Evolutionary conservation across 371 early-diverging fungal genomes (phyloP).

Genomic region (Saksenaea oblongispora): DNA sequence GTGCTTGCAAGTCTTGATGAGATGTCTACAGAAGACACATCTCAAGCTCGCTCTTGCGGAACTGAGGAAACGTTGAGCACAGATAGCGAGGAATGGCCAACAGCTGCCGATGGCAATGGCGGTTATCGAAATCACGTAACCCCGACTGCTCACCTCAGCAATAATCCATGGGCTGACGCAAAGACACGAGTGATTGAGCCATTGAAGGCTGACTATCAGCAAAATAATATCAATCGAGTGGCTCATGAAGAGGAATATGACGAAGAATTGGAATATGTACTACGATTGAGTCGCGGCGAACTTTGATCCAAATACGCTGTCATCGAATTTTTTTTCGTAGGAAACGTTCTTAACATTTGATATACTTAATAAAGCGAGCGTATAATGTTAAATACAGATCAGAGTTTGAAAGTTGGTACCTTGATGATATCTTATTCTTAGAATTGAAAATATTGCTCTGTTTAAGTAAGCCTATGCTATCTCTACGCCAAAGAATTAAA

Average conservation of each 20-base stretch:
- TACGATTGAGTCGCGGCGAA: slow-evolving; percentile 42
- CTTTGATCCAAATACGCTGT: slow-evolving; percentile 16
- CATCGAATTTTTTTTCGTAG: background rate
- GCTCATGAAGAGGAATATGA: slow-evolving; percentile 32
- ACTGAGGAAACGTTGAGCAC: background rate
- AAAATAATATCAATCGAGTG: background rate
- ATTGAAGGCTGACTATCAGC: background rate
- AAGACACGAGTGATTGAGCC: slow-evolving; percentile 13
- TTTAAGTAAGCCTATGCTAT: too few species aligned
- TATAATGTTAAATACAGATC: too few species aligned
- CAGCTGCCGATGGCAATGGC: slow-evolving; percentile 4
- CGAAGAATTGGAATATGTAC: slow-evolving; percentile 43
- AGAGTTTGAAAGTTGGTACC: too few species aligned
- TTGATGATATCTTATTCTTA: too few species aligned
- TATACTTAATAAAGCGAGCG: too few species aligned
- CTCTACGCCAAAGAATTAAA: too few species aligned
- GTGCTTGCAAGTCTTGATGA: slow-evolving; percentile 44
- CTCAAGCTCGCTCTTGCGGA: background rate
- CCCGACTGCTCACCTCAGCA: background rate
- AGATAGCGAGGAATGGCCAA: slow-evolving; percentile 13
- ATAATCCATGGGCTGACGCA: slow-evolving; percentile 12
- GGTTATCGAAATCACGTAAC: background rate
- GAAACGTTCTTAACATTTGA: background rate
- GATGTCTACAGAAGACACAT: slow-evolving; percentile 5
- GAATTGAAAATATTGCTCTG: too few species aligned